Conservation (phyloP, 331 rosid genomes). For the Telfairia occidentalis region DNA sequence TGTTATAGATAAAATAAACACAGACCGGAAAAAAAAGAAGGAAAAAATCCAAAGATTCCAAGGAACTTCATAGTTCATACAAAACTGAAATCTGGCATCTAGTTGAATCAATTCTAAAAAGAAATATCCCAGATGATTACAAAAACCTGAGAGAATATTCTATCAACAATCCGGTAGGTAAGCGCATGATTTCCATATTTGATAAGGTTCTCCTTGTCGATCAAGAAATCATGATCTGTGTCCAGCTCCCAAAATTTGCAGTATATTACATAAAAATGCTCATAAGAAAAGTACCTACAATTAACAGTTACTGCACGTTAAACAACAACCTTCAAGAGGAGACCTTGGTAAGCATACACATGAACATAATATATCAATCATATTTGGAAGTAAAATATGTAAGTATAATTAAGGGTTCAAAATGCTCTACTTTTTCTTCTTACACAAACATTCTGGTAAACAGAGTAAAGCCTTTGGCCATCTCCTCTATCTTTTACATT, state of each 20-base stretch:
- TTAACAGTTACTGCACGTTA: neutral
- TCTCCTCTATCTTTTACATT: neutral
- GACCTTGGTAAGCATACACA: neutral
- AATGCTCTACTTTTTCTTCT: neutral
- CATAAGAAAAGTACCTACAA: slow-evolving; percentile 88
- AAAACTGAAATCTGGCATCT: slow-evolving; percentile 13
- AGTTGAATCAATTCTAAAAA: slow-evolving; percentile 10
- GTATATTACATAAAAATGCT: slow-evolving; percentile 95
- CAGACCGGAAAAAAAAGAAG: neutral
- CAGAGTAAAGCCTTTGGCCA: neutral
- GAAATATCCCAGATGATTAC: slow-evolving; percentile 18
- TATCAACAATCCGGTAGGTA: slow-evolving; percentile 94
- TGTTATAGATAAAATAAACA: slow-evolving; percentile 4
- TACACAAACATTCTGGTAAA: neutral
- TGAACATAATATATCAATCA: neutral
- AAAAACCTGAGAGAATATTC: slow-evolving; percentile 98
- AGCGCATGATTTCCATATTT: slow-evolving; percentile 99
- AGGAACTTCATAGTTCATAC: neutral
- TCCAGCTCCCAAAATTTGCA: slow-evolving; percentile 99
- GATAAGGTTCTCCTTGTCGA: slow-evolving; percentile 94
- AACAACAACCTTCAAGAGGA: neutral
- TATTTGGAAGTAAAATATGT: neutral
- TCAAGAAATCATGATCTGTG: slow-evolving; percentile 91
- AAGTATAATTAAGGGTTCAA: neutral
- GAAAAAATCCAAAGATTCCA: neutral